These are phyloP conservation scores for Penicillium egyptiacum DNA, from an alignment of 495 filamentous ascomycete species.

Conservation along the genomic window DNA sequence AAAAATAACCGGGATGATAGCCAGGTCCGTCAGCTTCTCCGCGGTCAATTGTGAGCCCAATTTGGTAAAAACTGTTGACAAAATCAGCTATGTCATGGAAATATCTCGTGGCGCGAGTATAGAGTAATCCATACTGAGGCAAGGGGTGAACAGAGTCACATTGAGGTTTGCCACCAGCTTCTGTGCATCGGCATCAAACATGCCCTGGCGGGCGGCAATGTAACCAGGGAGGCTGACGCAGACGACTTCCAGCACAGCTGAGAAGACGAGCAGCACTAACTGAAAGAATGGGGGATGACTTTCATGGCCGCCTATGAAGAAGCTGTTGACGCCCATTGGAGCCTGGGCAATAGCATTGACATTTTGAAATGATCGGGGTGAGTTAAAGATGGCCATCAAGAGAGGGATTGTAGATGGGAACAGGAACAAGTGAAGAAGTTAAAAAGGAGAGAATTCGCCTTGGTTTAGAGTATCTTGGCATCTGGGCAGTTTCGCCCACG, in stretches of 20 bases:
- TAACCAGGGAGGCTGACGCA: conserved; percentile 97
- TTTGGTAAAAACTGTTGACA: conserved; percentile 85
- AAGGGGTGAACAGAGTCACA: conserved; percentile 90
- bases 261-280: conserved; percentile 85
- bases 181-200: conserved; percentile 92
- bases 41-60: conserved; percentile 92
- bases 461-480: conserved; percentile 4
- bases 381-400: conserved; percentile 53
- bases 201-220: conserved; percentile 80
- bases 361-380: conserved; percentile 66
- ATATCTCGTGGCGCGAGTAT: neutral
- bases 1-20: conserved; percentile 93
- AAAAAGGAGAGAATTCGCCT: neutral
- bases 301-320: conserved; percentile 38
- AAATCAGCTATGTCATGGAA: conserved; percentile 6
- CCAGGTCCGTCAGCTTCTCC: conserved; percentile 83
- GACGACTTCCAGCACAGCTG: conserved; percentile 92
- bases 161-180: conserved; percentile 96
- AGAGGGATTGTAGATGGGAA: neutral
- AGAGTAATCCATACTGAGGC: conserved; percentile 68
- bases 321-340: conserved; percentile 34
- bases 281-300: conserved; percentile 69
- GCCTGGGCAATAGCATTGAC: conserved; percentile 41
- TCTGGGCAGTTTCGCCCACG: conserved; percentile 10
- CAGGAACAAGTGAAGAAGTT: neutral